Evolutionary conservation across 176 grass and related monocot genomes (phyloP), one percentile per base, ranked within the genome.

Genomic region (Rhynchospora breviuscula): DNA sequence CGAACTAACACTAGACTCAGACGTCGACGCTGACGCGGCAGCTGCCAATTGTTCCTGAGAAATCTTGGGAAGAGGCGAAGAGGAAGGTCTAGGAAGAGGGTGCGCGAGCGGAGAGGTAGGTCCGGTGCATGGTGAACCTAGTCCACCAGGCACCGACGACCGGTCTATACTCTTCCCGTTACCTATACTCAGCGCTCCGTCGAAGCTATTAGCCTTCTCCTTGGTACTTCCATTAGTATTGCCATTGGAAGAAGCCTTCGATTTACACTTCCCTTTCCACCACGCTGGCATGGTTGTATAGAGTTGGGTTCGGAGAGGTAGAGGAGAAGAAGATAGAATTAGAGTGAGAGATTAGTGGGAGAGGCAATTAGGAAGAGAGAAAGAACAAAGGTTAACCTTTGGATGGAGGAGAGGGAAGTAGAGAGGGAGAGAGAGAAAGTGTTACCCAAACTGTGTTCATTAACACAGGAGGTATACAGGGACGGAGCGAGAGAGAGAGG

Each of bases 1-100:
- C 33, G 94, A 97, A 67, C 84, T 85, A 40, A 78, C 44, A 70
- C 92, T 89, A 6, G 88, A 97, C 10, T 29, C 88, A 10, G 89
- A 90, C 21, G 49, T 80, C n/a, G 89, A 82, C 33, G 67, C 81
- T 25, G 66, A 88, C 13, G 69, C 59, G 67, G 85, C 49, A 52
- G 76, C 89, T 61, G 2, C 61, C 61, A 18, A 5, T 58, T 54
- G 83, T 49, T 65, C 78, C 71, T 58, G 60, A 54, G 65, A 31
- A 61, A 10, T 62, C n/a, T 11, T 86, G 45, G 29, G 90, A 26
- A 78, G 80, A 80, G 22, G 88, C 53, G 83, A 80, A 54, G 43
- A 81, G 72, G 40, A 46, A 40, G 40, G 84, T 56, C 84, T 57
- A 65, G 15, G 87, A 33, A 83, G 88, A 65, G 22, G 80, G 12